A percentile compares a stretch with the other conserved stretches of the same genome.
These are phyloP conservation scores for Quercus mongolica DNA, from an alignment of 306 rosid species.

Conservation along the genomic window DNA sequence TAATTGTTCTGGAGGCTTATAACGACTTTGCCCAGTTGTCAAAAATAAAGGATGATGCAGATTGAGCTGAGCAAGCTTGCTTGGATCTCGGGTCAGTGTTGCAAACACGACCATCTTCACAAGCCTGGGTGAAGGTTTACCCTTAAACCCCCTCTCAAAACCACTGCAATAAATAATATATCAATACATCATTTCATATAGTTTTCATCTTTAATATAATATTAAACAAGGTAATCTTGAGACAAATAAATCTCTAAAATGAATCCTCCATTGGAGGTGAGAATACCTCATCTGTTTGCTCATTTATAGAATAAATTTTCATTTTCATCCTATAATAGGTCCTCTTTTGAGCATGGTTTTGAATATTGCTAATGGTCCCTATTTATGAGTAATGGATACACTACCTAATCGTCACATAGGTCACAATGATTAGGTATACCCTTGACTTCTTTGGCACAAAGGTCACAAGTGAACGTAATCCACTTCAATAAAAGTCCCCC, in stretches of 20 bases:
- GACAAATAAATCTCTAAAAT: not conserved
- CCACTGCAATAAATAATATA: slow-evolving; percentile 46
- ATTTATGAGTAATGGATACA: not conserved
- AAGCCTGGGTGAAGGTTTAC: slow-evolving; percentile 69
- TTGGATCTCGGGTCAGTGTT: slow-evolving; percentile 80
- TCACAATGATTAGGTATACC: too few species aligned
- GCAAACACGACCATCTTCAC: slow-evolving; percentile 90
- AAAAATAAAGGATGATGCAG: slow-evolving; percentile 79
- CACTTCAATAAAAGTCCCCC: too few species aligned
- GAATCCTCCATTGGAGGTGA: not conserved
- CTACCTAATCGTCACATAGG: too few species aligned
- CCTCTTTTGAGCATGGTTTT: not conserved
- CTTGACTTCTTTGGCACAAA: too few species aligned
- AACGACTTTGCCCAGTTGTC: slow-evolving; percentile 77
- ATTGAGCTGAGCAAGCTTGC: slow-evolving; percentile 80
- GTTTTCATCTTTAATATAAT: not conserved
- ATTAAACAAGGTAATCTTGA: not conserved
- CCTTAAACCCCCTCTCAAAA: slow-evolving; percentile 83
- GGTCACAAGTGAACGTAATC: too few species aligned
- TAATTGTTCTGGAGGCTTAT: slow-evolving; percentile 74
- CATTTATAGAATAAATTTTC: not conserved
- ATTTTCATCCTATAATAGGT: not conserved
- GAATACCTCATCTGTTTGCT: not conserved
- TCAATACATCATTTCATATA: not conserved
- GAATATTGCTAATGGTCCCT: not conserved